These are phyloP conservation scores for Phaffia rhodozyma DNA, from an alignment of 1,284 basidiomycete species.

Conservation along the genomic window DNA sequence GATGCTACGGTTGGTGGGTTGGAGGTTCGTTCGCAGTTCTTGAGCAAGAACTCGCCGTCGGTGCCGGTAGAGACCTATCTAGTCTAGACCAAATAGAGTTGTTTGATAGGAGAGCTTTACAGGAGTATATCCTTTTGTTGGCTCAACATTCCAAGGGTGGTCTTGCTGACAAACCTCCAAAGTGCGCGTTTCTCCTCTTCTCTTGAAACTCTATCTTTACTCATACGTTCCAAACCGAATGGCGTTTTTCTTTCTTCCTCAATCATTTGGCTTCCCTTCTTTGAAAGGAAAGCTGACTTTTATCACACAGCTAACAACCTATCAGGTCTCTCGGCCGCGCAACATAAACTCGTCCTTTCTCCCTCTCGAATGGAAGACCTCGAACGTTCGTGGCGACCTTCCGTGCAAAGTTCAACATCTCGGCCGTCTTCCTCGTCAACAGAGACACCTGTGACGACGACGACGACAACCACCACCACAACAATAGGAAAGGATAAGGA, in stretches of 20 bases:
- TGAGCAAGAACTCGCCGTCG: conserved; percentile 36
- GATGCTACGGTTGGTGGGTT: conserved; percentile 98
- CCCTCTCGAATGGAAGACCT: conserved; percentile 31
- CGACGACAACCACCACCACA: conserved; percentile 9
- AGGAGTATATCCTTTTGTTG: conserved; percentile 76
- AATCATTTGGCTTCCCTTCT: not conserved
- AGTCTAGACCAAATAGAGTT: no score
- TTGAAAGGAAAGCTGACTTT: conserved; percentile 60
- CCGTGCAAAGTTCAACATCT: not conserved
- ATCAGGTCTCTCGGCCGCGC: conserved; percentile 73
- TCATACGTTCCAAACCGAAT: not conserved
- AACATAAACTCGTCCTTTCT: conserved; percentile 57
- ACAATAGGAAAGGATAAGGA: conserved; percentile 23
- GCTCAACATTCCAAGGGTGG: conserved; percentile 77
- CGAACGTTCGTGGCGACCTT: conserved; percentile 33
- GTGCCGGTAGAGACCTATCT: no score
- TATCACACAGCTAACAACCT: conserved; percentile 90
- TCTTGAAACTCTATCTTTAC: not conserved
- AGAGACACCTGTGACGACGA: no score
- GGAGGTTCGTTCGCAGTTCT: conserved; percentile 78
- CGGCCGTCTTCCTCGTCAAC: conserved; percentile 7
- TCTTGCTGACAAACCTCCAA: conserved; percentile 87
- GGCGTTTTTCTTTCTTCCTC: not conserved
- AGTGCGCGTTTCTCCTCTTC: conserved; percentile 41
- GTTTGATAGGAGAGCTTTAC: conserved; percentile 44